These are phyloP conservation scores for Geotrichum reessii DNA, from an alignment of 1,139 yeast species.

Conservation along the genomic window DNA sequence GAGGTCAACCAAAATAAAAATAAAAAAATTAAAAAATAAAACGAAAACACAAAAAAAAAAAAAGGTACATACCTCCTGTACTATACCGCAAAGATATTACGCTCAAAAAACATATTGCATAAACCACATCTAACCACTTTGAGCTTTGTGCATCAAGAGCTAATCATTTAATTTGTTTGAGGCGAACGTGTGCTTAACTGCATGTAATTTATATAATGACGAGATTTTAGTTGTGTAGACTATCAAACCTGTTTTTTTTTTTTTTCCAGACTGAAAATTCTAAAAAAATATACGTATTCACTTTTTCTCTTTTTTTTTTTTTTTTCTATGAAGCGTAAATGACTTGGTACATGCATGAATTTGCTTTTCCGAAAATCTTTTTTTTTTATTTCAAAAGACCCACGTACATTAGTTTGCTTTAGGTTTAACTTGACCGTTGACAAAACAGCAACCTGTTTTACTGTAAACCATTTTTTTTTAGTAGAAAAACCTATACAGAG, in stretches of 20 bases:
- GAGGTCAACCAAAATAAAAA: neutral
- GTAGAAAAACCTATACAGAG: neutral
- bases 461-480: neutral
- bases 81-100: neutral
- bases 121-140: neutral
- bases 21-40: no score
- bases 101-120: neutral
- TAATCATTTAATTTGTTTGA: neutral
- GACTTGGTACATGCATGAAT: neutral
- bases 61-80: neutral
- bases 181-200: neutral
- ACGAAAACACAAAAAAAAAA: no score
- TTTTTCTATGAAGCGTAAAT: neutral
- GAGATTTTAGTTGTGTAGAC: no score
- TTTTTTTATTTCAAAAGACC: neutral
- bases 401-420: neutral
- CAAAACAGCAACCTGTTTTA: neutral
- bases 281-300: neutral
- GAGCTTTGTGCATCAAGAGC: neutral
- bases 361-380: no score
- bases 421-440: neutral
- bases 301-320: neutral
- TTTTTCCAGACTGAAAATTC: no score
- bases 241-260: no score
- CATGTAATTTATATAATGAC: neutral